These are phyloP conservation scores for Pugionium cornutum DNA, from an alignment of 345 rosid species.

Conservation along the genomic window DNA sequence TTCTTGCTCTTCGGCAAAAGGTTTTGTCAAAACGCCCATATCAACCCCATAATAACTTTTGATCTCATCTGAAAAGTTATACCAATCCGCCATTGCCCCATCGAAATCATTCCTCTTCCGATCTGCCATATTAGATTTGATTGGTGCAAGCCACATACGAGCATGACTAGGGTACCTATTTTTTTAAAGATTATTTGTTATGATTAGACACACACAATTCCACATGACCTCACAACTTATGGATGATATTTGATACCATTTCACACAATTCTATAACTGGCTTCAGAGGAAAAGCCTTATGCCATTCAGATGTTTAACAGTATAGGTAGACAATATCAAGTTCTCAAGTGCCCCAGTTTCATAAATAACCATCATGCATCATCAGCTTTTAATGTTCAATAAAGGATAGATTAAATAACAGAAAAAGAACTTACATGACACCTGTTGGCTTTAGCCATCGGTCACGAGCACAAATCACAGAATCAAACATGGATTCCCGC, in stretches of 20 bases:
- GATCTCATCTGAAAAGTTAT: conserved; percentile 63
- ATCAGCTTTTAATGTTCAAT: background rate
- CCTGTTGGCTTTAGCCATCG: conserved; percentile 95
- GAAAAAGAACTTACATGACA: conserved; percentile 64
- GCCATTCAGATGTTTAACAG: background rate
- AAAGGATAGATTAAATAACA: background rate
- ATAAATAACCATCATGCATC: conserved; percentile 17
- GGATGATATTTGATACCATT: background rate
- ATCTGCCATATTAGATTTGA: conserved; percentile 69
- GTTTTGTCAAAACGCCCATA: conserved; percentile 66
- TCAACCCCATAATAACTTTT: conserved; percentile 75
- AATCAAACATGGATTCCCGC: conserved; percentile 98
- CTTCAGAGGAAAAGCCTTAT: background rate
- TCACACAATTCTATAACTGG: background rate
- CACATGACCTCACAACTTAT: conserved; percentile 10
- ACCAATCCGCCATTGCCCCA: conserved; percentile 90
- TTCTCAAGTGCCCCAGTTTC: conserved; percentile 16
- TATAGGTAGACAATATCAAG: conserved; percentile 3
- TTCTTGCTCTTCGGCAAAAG: conserved; percentile 81
- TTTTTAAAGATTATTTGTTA: conserved; percentile 25
- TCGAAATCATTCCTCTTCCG: conserved; percentile 65
- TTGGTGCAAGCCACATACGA: conserved; percentile 95
- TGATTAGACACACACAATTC: background rate
- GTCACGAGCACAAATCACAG: conserved; percentile 94
- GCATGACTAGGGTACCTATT: conserved; percentile 99